These are phyloP conservation scores for Diutina sp. DNA, from an alignment of 1,139 yeast species.

Conservation along the genomic window DNA sequence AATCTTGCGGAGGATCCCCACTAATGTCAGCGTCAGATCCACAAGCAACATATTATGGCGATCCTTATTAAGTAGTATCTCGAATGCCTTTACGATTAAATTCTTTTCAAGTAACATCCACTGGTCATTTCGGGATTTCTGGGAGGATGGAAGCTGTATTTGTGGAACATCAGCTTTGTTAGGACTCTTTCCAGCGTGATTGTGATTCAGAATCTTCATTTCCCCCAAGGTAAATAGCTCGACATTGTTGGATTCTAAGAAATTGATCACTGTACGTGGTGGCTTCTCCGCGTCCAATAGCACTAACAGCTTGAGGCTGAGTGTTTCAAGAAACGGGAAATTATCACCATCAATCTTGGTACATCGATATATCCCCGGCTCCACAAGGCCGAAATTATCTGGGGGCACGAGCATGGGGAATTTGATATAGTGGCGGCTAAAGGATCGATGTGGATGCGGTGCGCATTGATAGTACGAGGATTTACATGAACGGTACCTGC, in stretches of 20 bases:
- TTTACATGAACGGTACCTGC: no score
- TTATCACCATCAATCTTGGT: constrained; percentile 42
- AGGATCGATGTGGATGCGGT: not conserved
- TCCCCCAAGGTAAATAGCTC: constrained; percentile 31
- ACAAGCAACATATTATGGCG: constrained; percentile 63
- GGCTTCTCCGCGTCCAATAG: constrained; percentile 66
- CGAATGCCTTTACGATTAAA: constrained; percentile 43
- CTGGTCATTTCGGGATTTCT: constrained; percentile 31
- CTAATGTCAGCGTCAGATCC: constrained; percentile 68
- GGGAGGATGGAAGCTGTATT: not conserved
- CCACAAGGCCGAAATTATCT: constrained; percentile 67
- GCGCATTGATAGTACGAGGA: not conserved
- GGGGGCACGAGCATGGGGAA: constrained; percentile 61
- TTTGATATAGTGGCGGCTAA: not conserved
- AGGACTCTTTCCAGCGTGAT: constrained; percentile 19
- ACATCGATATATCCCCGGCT: constrained; percentile 56
- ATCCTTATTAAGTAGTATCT: constrained; percentile 45
- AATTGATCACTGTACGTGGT: constrained; percentile 35
- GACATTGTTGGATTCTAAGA: constrained; percentile 30
- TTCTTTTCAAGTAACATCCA: constrained; percentile 63
- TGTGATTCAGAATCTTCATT: constrained; percentile 30
- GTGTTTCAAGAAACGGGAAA: constrained; percentile 54
- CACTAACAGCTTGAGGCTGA: constrained; percentile 42
- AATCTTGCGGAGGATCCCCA: constrained; percentile 68
- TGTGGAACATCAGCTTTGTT: constrained; percentile 10